A percentile compares a stretch with the other conserved stretches of the same genome.
Evolutionary conservation across 1,139 yeast species (phyloP).

Genomic region (Saccharomycopsis phalli): DNA sequence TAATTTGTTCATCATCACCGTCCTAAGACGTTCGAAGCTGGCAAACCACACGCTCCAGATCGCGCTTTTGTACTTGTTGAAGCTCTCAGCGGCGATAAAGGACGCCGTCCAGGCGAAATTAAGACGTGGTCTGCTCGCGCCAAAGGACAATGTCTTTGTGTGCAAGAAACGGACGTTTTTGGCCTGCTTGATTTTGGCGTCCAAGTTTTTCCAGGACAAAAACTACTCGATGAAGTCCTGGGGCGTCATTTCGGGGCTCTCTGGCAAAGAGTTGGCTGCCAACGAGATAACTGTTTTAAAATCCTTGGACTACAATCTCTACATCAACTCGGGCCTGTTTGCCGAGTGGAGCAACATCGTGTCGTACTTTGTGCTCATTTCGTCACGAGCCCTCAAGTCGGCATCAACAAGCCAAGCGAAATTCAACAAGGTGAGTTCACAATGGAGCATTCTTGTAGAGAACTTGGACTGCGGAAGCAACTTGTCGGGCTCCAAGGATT

Average conservation of each 20-base stretch:
- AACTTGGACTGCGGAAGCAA: conserved; percentile 10
- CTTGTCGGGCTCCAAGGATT: conserved; percentile 6
- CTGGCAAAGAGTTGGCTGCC: conserved; percentile 8
- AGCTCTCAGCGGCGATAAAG: conserved; percentile 5
- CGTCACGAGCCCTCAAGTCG: conserved; percentile 1
- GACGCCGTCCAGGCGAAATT: not conserved
- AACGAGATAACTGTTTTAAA: conserved; percentile 12
- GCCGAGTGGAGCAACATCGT: conserved; percentile 14
- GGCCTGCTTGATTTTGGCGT: conserved; percentile 18
- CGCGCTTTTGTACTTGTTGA: conserved; percentile 15
- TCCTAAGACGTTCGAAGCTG: conserved; percentile 16
- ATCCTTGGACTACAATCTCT: conserved; percentile 10
- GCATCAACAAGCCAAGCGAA: not conserved
- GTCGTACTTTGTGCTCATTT: conserved; percentile 12
- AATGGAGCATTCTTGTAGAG: conserved; percentile 9
- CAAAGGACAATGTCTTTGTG: conserved; percentile 6
- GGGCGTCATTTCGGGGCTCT: conserved; percentile 17
- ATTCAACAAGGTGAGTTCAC: conserved; percentile 4
- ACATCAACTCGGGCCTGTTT: conserved; percentile 7
- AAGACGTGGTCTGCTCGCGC: not conserved
- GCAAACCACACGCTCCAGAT: conserved; percentile 13
- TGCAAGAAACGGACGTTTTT: conserved; percentile 20
- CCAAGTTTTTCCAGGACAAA: conserved; percentile 18
- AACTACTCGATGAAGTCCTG: conserved; percentile 17
- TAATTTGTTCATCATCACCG: conserved; percentile 10